Percentiles rank a stretch among this genome's conserved stretches.
Evolutionary conservation across 1,284 basidiomycete species (phyloP).

Genomic region (Porogramme epimiltina): DNA sequence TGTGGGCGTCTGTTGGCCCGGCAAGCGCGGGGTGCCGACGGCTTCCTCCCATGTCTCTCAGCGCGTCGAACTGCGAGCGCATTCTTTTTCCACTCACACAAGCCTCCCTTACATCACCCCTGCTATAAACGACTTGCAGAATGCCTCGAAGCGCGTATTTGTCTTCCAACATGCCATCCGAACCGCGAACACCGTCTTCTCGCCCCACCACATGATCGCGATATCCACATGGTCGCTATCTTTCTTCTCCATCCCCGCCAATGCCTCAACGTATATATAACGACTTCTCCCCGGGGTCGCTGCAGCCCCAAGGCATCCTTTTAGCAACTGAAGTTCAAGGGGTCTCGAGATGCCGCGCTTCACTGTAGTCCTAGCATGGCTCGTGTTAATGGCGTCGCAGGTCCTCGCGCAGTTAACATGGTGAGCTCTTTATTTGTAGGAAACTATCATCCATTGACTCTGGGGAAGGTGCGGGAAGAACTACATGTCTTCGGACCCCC

Average conservation of each 20-base stretch:
- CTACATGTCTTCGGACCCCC: constrained; percentile 52
- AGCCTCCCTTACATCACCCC: not conserved
- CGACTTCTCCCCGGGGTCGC: not conserved
- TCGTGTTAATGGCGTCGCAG: constrained; percentile 3
- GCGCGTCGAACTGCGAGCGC: not conserved
- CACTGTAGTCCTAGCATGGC: not conserved
- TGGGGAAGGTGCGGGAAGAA: constrained; percentile 65
- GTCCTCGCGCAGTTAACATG: constrained; percentile 10
- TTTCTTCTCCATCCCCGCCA: no score
- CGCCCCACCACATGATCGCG: not conserved
- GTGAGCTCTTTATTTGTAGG: not conserved
- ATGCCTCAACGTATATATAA: not conserved
- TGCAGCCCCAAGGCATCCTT: not conserved
- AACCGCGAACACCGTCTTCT: not conserved
- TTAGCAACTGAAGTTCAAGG: no score
- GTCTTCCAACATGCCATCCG: not conserved
- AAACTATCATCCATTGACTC: not conserved
- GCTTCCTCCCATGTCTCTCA: no score
- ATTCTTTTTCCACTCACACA: not conserved
- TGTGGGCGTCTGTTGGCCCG: no score
- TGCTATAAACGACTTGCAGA: not conserved
- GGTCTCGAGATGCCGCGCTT: constrained; percentile 2
- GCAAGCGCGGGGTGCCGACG: no score
- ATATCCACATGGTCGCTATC: not conserved
- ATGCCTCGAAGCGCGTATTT: not conserved